Evolutionary conservation across 1,284 basidiomycete genomes (phyloP).

Genomic region (Fomes fomentarius): DNA sequence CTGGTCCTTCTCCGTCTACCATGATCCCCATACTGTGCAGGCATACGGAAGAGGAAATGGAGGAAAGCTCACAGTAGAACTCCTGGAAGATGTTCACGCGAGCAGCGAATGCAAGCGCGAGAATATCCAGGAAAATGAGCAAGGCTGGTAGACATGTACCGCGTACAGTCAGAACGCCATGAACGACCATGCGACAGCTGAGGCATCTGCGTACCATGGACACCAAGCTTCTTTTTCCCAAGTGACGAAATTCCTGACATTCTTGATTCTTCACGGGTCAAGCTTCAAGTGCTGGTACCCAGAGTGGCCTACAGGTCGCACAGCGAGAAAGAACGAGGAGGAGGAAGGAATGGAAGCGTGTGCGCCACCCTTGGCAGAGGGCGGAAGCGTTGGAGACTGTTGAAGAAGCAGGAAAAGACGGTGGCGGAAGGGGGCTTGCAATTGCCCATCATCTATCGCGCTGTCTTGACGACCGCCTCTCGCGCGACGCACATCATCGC

Average conservation of each 20-base stretch:
- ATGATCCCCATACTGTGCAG: too few relatives aligned
- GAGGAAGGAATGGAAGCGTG: slow-evolving; percentile 3
- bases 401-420: slow-evolving; percentile 8
- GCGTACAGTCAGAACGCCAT: background rate
- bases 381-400: slow-evolving; percentile 4
- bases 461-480: slow-evolving; percentile 24
- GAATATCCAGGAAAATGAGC: slow-evolving; percentile 48
- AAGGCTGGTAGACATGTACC: slow-evolving; percentile 2
- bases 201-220: slow-evolving; percentile 15
- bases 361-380: slow-evolving; percentile 8
- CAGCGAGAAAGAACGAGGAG: slow-evolving; percentile 23
- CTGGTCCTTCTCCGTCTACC: background rate
- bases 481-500: slow-evolving; percentile 1
- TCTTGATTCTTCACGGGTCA: slow-evolving; percentile 2
- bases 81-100: slow-evolving; percentile 60
- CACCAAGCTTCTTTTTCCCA: slow-evolving; percentile 25
- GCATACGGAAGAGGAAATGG: too few relatives aligned
- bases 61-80: slow-evolving; percentile 53
- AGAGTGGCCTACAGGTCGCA: slow-evolving; percentile 17
- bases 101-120: slow-evolving; percentile 56
- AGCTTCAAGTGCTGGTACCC: background rate
- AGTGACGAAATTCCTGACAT: slow-evolving; percentile 18
- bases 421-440: background rate
- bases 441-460: slow-evolving; percentile 7
- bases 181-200: background rate